phyloP scores from a whole-genome alignment of 2,329 filamentous ascomycete genomes.

The Aspergillus alliaceus region DNA sequence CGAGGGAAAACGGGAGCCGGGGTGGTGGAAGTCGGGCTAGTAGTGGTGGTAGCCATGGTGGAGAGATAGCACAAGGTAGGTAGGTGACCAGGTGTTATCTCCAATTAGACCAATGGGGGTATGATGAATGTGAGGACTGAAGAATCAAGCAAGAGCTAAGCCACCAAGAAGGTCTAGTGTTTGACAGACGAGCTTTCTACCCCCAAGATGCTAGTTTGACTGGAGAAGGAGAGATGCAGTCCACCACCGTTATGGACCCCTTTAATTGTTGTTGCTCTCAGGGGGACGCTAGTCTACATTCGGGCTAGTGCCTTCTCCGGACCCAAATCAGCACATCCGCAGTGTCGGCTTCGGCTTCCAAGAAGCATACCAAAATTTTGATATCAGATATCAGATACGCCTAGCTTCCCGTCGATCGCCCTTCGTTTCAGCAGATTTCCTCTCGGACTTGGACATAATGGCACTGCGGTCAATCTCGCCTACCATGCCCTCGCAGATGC shows the following conservation, averaged over 20 bases:
- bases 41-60: conserved; percentile 67
- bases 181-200: conserved; percentile 11
- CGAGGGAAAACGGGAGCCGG: conserved; percentile 71
- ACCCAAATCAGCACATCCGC: conserved; percentile 21
- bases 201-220: conserved; percentile 14
- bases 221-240: conserved; percentile 17
- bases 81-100: conserved; percentile 6
- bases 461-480: conserved; percentile 26
- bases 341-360: conserved; percentile 16
- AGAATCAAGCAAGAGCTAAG: conserved; percentile 10
- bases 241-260: conserved; percentile 17
- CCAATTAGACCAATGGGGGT: conserved; percentile 6
- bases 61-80: conserved; percentile 33
- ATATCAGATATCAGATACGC: not conserved
- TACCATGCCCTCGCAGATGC: conserved; percentile 19
- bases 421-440: conserved; percentile 6
- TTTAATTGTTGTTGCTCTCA: conserved; percentile 38
- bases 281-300: conserved; percentile 35
- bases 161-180: conserved; percentile 9
- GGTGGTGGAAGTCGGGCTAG: conserved; percentile 49
- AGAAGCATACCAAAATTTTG: not conserved
- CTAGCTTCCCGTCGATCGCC: not conserved
- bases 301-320: conserved; percentile 32
- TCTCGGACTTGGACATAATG: conserved; percentile 19
- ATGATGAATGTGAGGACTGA: conserved; percentile 22